Evolutionary conservation across 225 moss, liverwort and hornwort species (phyloP).

Genomic region (Physcomitrium patens): DNA sequence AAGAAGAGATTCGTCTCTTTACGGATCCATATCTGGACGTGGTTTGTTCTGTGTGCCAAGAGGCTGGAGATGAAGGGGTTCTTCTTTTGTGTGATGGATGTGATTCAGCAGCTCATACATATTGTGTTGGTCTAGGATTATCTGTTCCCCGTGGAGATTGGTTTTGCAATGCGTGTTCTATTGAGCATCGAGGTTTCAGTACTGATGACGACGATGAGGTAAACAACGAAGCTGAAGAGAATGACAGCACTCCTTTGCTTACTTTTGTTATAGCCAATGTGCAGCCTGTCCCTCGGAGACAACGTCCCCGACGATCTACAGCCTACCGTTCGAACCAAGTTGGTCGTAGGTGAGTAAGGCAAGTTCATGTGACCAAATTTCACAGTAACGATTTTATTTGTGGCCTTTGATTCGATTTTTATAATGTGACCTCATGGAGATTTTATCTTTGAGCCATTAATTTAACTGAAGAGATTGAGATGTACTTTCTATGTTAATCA

Average conservation of each 20-base stretch:
- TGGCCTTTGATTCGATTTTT: background rate
- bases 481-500: conserved; percentile 10
- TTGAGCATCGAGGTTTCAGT: conserved; percentile 42
- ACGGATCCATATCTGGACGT: conserved; percentile 87
- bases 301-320: conserved; percentile 37
- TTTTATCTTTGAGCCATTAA: background rate
- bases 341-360: conserved; percentile 42
- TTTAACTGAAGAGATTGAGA: background rate
- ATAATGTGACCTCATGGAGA: background rate
- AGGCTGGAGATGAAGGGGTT: conserved; percentile 89
- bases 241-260: conserved; percentile 20
- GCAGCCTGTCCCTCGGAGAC: conserved; percentile 39
- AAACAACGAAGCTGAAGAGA: too few relatives aligned
- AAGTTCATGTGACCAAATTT: background rate
- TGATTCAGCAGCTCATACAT: conserved; percentile 94
- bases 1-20: conserved; percentile 90
- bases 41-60: conserved; percentile 88
- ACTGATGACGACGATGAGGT: conserved; percentile 42
- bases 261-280: conserved; percentile 39
- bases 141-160: conserved; percentile 90
- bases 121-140: conserved; percentile 87
- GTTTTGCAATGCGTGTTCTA: conserved; percentile 78
- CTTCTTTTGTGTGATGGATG: conserved; percentile 94
- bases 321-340: conserved; percentile 42
- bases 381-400: conserved; percentile 1